These are phyloP conservation scores for Hondaea fermentalgiana DNA, from an alignment of 108 stramenopile species.

Conservation along the genomic window DNA sequence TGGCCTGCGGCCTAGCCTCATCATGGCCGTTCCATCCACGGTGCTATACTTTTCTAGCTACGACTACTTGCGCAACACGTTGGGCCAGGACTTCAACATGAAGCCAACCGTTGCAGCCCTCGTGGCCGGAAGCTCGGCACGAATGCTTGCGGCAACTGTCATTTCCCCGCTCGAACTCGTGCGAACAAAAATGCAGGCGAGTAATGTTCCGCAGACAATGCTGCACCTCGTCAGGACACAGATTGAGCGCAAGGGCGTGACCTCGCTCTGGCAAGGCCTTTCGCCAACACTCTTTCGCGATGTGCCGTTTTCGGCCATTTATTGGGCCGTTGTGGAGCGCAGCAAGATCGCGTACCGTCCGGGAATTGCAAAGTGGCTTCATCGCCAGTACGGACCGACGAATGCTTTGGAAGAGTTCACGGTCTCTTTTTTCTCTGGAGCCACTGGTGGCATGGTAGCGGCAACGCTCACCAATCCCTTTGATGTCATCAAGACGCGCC, in stretches of 20 bases:
- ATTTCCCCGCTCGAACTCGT: conserved; percentile 84
- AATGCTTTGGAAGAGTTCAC: conserved; percentile 26
- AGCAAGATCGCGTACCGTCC: neutral
- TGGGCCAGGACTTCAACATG: neutral
- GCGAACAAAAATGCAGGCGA: conserved; percentile 38
- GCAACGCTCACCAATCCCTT: conserved; percentile 78
- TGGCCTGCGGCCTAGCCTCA: conserved; percentile 40
- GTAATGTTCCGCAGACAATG: neutral
- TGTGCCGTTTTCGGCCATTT: conserved; percentile 80
- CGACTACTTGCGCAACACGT: conserved; percentile 44
- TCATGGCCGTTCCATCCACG: conserved; percentile 68
- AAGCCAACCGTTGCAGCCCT: conserved; percentile 40
- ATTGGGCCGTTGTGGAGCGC: conserved; percentile 72
- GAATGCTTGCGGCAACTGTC: conserved; percentile 60
- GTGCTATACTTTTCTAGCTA: conserved; percentile 79
- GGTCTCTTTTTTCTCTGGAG: conserved; percentile 65
- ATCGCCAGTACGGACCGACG: neutral
- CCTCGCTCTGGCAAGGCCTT: conserved; percentile 66
- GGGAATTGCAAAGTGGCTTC: neutral
- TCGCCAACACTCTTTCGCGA: conserved; percentile 76
- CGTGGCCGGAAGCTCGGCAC: conserved; percentile 63
- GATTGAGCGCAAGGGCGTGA: conserved; percentile 48
- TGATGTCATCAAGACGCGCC: conserved; percentile 86
- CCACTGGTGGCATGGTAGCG: conserved; percentile 67
- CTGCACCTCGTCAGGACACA: conserved; percentile 35